Evolutionary conservation across 2,329 filamentous ascomycete genomes (phyloP).

Genomic region (Macrophomina phaseolina): DNA sequence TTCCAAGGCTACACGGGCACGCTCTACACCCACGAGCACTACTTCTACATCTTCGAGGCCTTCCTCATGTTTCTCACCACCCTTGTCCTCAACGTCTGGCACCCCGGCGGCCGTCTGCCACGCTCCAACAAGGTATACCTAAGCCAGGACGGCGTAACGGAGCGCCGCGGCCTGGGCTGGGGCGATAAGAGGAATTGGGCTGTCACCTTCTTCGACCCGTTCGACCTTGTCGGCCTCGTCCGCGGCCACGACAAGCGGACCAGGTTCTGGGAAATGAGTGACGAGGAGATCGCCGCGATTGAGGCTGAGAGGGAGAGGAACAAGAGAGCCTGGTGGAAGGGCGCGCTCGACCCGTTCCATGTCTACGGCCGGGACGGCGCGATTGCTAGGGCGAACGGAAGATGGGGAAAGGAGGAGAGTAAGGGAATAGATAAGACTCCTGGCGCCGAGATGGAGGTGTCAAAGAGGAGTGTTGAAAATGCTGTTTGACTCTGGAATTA

Average conservation of each 20-base stretch:
- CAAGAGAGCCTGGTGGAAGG: slow-evolving; percentile 33
- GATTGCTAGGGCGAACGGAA: slow-evolving; percentile 28
- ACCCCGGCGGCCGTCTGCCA: slow-evolving; percentile 58
- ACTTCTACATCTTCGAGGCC: slow-evolving; percentile 62
- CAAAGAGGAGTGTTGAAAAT: background rate
- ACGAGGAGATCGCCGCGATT: slow-evolving; percentile 38
- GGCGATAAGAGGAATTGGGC: slow-evolving; percentile 53
- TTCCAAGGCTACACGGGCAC: slow-evolving; percentile 47
- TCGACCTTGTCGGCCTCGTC: slow-evolving; percentile 42
- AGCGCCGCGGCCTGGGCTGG: slow-evolving; percentile 55
- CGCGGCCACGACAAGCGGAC: slow-evolving; percentile 42
- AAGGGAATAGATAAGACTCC: background rate
- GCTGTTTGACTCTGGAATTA: background rate
- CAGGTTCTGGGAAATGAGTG: slow-evolving; percentile 45
- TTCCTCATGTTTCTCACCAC: slow-evolving; percentile 59
- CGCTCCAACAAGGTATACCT: slow-evolving; percentile 58
- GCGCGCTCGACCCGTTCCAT: slow-evolving; percentile 39
- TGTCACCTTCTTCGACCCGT: slow-evolving; percentile 46
- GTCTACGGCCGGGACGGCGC: slow-evolving; percentile 39
- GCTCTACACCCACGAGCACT: slow-evolving; percentile 54
- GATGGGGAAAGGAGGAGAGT: slow-evolving; percentile 17
- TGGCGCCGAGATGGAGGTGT: too few relatives aligned
- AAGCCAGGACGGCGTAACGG: slow-evolving; percentile 51
- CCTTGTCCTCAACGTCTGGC: slow-evolving; percentile 57
- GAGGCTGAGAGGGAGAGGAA: slow-evolving; percentile 37